Conservation (phyloP, 108 stramenopile genomes). For the Skeletonema grethae region DNA sequence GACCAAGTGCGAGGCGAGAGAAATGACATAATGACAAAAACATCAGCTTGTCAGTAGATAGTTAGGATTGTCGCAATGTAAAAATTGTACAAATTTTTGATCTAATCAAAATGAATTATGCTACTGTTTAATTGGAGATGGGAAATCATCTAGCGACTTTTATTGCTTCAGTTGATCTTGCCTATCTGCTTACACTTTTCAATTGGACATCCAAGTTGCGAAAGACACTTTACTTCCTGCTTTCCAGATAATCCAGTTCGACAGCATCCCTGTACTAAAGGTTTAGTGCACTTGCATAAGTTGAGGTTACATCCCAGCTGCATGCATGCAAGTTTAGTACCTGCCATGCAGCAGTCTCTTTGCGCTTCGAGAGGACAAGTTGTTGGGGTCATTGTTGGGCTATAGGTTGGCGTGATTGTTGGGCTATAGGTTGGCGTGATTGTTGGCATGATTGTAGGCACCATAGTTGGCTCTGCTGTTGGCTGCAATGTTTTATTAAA, state of each 20-base stretch:
- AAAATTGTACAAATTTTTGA: too few species aligned
- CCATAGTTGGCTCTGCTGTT: background rate
- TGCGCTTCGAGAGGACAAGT: background rate
- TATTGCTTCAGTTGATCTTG: background rate
- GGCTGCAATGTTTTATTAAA: background rate
- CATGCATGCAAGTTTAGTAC: background rate
- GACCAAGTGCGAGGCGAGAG: conserved; percentile 27
- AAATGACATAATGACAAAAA: background rate
- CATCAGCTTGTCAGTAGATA: background rate
- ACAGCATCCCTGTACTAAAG: background rate
- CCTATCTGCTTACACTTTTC: background rate
- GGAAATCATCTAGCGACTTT: background rate
- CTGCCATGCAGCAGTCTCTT: background rate
- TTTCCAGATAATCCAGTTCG: background rate
- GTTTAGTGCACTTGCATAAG: background rate
- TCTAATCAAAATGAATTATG: background rate
- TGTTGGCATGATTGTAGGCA: background rate
- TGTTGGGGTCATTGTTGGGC: background rate
- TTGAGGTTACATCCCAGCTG: background rate
- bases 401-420: background rate
- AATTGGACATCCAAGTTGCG: background rate
- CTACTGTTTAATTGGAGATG: background rate
- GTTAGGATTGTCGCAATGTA: too few species aligned
- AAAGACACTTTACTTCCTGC: background rate
- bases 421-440: background rate